These are phyloP conservation scores for Citrus maxima DNA, from an alignment of 345 rosid species.

Conservation along the genomic window DNA sequence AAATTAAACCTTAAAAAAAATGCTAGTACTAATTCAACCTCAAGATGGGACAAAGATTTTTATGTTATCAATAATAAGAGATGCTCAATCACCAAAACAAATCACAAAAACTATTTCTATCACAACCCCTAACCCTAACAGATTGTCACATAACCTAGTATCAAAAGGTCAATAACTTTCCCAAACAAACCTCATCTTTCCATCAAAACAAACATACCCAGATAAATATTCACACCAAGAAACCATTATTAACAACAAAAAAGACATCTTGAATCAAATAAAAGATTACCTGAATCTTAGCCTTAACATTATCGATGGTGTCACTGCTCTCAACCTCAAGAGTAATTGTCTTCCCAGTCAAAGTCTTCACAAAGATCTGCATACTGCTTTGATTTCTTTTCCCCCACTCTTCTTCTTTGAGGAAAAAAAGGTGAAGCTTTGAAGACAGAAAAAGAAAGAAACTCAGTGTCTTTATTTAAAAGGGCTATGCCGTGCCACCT, in stretches of 20 bases:
- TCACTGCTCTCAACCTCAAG: conserved; percentile 56
- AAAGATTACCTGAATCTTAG: conserved; percentile 43
- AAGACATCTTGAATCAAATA: background rate
- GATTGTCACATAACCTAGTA: background rate
- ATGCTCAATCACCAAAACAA: background rate
- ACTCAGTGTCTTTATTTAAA: too few relatives aligned
- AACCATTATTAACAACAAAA: background rate
- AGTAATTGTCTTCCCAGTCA: conserved; percentile 55
- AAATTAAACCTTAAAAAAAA: background rate
- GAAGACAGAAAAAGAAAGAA: background rate
- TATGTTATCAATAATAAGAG: background rate
- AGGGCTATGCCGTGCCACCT: too few relatives aligned
- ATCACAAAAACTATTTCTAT: background rate
- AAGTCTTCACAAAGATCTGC: conserved; percentile 63
- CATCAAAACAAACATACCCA: background rate
- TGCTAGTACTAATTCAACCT: background rate
- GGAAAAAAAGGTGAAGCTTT: too few relatives aligned
- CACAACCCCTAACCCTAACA: background rate
- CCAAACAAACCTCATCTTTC: background rate
- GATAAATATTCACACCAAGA: background rate
- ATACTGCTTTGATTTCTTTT: background rate
- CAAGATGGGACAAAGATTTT: background rate
- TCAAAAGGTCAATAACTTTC: background rate
- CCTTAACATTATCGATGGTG: conserved; percentile 55
- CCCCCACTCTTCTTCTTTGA: background rate